Percentiles rank a stretch among this genome's conserved stretches.
These are phyloP conservation scores for Arthrinium phaeospermum DNA, from an alignment of 2,329 filamentous ascomycete species.

Conservation along the genomic window DNA sequence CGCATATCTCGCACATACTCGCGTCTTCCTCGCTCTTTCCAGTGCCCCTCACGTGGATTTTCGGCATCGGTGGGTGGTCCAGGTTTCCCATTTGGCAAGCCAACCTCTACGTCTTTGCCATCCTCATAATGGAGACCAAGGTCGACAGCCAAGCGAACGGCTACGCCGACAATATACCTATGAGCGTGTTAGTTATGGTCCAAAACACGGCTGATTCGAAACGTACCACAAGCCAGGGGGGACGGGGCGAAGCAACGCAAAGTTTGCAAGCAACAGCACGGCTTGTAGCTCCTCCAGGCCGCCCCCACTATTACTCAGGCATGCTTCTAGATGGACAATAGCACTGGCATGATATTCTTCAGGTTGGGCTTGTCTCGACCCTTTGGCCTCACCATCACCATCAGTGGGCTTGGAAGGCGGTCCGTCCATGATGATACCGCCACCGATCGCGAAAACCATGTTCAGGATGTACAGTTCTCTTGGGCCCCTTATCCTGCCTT, in stretches of 20 bases:
- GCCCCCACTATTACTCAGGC: slow-evolving; percentile 83
- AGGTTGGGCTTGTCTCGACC: slow-evolving; percentile 68
- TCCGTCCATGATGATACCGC: slow-evolving; percentile 82
- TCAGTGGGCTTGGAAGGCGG: slow-evolving; percentile 51
- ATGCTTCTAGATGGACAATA: slow-evolving; percentile 88
- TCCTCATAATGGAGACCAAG: slow-evolving; percentile 93
- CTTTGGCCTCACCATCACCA: slow-evolving; percentile 30
- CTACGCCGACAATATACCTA: slow-evolving; percentile 91
- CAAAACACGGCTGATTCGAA: slow-evolving; percentile 17
- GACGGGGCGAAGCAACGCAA: slow-evolving; percentile 88
- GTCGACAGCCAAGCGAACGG: slow-evolving; percentile 87
- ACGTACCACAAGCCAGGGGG: slow-evolving; percentile 85
- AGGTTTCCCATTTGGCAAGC: slow-evolving; percentile 53
- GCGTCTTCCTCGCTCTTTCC: slow-evolving; percentile 68
- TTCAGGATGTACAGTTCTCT: slow-evolving; percentile 93
- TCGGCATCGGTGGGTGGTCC: slow-evolving; percentile 37
- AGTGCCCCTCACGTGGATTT: slow-evolving; percentile 35
- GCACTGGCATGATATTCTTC: slow-evolving; percentile 97
- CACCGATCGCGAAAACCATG: slow-evolving; percentile 96
- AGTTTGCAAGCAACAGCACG: slow-evolving; percentile 88
- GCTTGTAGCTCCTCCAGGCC: slow-evolving; percentile 91
- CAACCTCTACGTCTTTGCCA: slow-evolving; percentile 67
- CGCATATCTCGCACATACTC: slow-evolving; percentile 88
- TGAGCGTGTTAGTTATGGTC: slow-evolving; percentile 18
- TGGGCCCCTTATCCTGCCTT: slow-evolving; percentile 70